Conservation (phyloP, 1,139 yeast genomes). For the Kluyveromyces marxianus region DNA sequence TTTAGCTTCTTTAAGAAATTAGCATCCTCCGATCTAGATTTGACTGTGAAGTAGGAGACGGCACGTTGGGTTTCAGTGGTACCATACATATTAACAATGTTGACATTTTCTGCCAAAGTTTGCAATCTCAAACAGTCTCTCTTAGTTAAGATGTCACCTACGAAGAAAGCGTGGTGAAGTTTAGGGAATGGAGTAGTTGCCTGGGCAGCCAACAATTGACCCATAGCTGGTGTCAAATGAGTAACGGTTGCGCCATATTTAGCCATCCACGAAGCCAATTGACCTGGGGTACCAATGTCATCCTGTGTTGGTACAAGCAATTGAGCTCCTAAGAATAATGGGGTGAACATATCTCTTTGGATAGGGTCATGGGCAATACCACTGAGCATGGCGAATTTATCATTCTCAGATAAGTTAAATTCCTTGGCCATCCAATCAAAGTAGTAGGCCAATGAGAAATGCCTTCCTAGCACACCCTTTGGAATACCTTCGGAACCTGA, state of each 20-base stretch:
- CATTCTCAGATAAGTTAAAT: slow-evolving; percentile 69
- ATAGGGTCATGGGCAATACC: slow-evolving; percentile 99
- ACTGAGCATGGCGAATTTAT: slow-evolving; percentile 91
- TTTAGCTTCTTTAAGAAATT: slow-evolving; percentile 74
- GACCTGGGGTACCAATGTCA: slow-evolving; percentile 97
- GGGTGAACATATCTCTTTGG: slow-evolving; percentile 98
- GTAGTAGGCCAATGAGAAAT: slow-evolving; percentile 90
- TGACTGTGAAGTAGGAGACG: slow-evolving; percentile 86
- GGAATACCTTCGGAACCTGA: slow-evolving; percentile 98
- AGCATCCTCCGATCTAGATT: slow-evolving; percentile 62
- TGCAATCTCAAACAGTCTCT: slow-evolving; percentile 93
- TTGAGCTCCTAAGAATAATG: slow-evolving; percentile 90
- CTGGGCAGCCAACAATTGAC: slow-evolving; percentile 91
- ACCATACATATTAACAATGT: slow-evolving; percentile 96
- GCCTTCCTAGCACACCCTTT: slow-evolving; percentile 97
- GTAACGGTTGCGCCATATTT: slow-evolving; percentile 89
- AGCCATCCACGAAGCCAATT: slow-evolving; percentile 95
- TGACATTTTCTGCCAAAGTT: slow-evolving; percentile 80
- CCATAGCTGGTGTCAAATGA: slow-evolving; percentile 99
- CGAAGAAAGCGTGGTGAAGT: slow-evolving; percentile 94
- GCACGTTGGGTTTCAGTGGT: slow-evolving; percentile 99
- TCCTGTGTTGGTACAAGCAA: slow-evolving; percentile 90
- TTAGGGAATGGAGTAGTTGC: slow-evolving; percentile 84
- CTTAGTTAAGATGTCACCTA: slow-evolving; percentile 94
- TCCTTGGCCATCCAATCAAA: slow-evolving; percentile 97